Base-by-base conservation (phyloP, 345 rosid genomes). In the Garcia nutans region DNA sequence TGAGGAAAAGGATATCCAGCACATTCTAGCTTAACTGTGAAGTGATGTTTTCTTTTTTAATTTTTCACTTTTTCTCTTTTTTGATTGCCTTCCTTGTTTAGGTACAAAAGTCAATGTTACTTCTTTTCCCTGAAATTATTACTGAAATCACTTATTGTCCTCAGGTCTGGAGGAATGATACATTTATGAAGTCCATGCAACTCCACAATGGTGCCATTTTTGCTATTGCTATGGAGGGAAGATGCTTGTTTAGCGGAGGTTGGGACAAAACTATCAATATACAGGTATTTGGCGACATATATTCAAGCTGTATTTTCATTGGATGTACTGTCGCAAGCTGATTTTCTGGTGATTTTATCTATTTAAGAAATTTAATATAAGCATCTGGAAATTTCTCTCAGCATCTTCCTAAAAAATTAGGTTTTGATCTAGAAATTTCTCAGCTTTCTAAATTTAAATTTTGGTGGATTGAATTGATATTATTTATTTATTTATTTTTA, bases 91-190 rank as follows among this genome's bases (percentile, higher is more conserved):
- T 37, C 71, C 20, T 23, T 28, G 8, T 13, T 23, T 44, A 49
- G 17, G 67, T 44, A 33, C 54, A 64, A 60, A 55, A 59, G 20
- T 57, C 50, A 68, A 26, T 26, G 22, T 28, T 72, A 17, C 42
- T 54, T 49, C 57, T 9, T 50, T 72, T 55, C 11, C 67, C 33
- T 59, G 49, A 23, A 28, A 26, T 72, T 23, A 67, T 47, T 52
- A 31, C 19, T 49, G 52, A 57, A 37, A 70, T 19, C n/a, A 58
- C 74, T 37, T 71, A 62, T 61, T 17, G 13, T 57, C 57, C 62
- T 59, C 82, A 93, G 99, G 76, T 93, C 61, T 95, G 99, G 99
- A 89, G 85, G 81, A 84, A 93, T 74, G 97, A 90, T 41, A 54
- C 72, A 64, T 75, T 82, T 75, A 66, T 86, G 84, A 93, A 88